A percentile compares a stretch with the other conserved stretches of the same genome.
phyloP scores from a whole-genome alignment of 768 basidiomycete genomes.

The Mycena alexandri region DNA sequence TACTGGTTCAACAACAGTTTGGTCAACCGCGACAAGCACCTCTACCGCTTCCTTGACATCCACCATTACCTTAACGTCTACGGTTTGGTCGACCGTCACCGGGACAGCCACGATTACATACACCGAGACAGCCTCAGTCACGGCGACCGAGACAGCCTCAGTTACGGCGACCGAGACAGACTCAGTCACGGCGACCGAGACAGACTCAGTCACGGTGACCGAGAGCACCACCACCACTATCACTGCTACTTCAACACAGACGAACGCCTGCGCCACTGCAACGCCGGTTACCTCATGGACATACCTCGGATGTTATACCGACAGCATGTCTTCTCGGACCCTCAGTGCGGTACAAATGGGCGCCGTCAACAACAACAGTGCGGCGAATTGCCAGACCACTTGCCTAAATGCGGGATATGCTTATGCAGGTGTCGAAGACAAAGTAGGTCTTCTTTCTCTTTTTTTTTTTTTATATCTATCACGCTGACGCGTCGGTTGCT shows the following conservation, averaged over 20 bases:
- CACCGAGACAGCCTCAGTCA: too few species aligned
- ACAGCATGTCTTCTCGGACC: neutral
- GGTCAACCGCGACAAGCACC: slow-evolving; percentile 10
- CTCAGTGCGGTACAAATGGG: neutral
- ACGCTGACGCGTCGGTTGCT: neutral
- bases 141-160: too few species aligned
- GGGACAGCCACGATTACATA: too few species aligned
- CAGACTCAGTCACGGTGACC: too few species aligned
- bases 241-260: neutral
- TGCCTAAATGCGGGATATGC: slow-evolving; percentile 12
- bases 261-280: slow-evolving; percentile 11
- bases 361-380: neutral
- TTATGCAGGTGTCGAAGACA: slow-evolving; percentile 12
- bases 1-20: slow-evolving; percentile 3
- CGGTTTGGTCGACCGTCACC: neutral
- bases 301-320: slow-evolving; percentile 20
- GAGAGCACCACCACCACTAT: neutral
- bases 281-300: slow-evolving; percentile 6
- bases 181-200: too few species aligned
- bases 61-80: slow-evolving; percentile 11
- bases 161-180: too few species aligned
- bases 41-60: slow-evolving; percentile 9
- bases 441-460: neutral
- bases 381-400: slow-evolving; percentile 5
- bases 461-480: neutral